Evolutionary conservation across 352 stramenopile genomes (phyloP), one percentile per base, ranked within the genome.

Genomic region (Globisporangium perplexum): DNA sequence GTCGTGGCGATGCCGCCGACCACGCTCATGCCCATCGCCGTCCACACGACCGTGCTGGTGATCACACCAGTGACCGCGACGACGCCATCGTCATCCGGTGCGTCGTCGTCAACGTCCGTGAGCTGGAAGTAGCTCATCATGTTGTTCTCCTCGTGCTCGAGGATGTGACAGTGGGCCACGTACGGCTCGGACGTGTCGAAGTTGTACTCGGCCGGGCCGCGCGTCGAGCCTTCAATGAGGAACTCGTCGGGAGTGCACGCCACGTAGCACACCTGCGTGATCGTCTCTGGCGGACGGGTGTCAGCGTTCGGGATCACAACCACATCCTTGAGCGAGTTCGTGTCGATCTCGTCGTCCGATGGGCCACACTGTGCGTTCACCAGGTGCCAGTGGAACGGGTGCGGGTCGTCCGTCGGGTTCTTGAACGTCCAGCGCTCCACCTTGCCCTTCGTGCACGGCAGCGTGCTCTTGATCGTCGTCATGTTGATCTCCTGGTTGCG

Each of bases 371-470:
- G 79, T 0, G 79, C 79, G 50, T 86, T 90, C 18, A 88, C 74
- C 24, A 88, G 55, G 49, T 88, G 79, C 79, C 79, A 90, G 48
- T 90, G 79, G 65, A 90, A 88, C 42, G 79, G 79, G 50, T 90
- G 76, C 23, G 76, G 68, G 49, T 90, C 79, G 46, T 87, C 77
- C 4, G 79, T 88, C 18, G 79, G 79, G 60, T 90, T 88, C 63
- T 86, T 74, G 55, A 90, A 90, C 61, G 83, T 62, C 79, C 79
- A 90, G 49, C 83, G 83, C 65, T 90, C 79, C 10, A 88, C 79
- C 53, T 80, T 88, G 26, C 79, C 79, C 55, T 76, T 79, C 5
- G 79, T 88, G 55, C 76, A 90, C 41, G 63, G 52, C 24, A 88
- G 58, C 18, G 66, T 77, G 35, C 57, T 74, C 48, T 65, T 77